Conservation (phyloP, 805 yeast genomes). For the Yarrowia alimentaria region DNA sequence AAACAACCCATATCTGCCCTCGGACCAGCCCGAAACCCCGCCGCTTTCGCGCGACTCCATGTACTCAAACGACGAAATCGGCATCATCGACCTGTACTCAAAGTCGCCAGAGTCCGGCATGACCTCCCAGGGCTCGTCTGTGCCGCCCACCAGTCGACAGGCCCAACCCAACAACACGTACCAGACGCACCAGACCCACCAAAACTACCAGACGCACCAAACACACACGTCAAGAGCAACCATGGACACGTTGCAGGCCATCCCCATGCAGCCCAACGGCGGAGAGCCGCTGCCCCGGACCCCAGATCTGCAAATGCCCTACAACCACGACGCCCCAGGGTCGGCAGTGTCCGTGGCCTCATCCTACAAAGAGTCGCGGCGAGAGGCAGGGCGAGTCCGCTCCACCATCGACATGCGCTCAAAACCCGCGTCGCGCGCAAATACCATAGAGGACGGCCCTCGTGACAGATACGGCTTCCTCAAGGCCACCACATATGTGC, state of each 20-base stretch:
- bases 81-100: constrained; percentile 17
- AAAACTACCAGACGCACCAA: neutral
- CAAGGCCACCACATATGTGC: constrained; percentile 55
- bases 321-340: constrained; percentile 19
- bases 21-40: constrained; percentile 15
- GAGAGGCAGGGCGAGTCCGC: constrained; percentile 19
- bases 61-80: constrained; percentile 20
- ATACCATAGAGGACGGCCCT: constrained; percentile 21
- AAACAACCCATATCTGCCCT: too few species aligned
- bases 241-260: constrained; percentile 12
- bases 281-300: constrained; percentile 3
- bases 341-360: constrained; percentile 22
- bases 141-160: constrained; percentile 2
- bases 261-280: neutral
- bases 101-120: constrained; percentile 22
- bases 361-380: constrained; percentile 19
- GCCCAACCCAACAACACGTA: too few species aligned
- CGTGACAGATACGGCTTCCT: constrained; percentile 87
- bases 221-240: neutral
- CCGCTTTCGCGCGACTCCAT: constrained; percentile 13
- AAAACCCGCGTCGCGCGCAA: constrained; percentile 17
- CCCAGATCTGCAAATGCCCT: constrained; percentile 14
- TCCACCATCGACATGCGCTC: constrained; percentile 26
- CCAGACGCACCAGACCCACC: neutral
- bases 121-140: constrained; percentile 17